Evolutionary conservation across 805 yeast species (phyloP), one percentile per base, ranked within the genome.

Genomic region (Hanseniaspora mollemarum): DNA sequence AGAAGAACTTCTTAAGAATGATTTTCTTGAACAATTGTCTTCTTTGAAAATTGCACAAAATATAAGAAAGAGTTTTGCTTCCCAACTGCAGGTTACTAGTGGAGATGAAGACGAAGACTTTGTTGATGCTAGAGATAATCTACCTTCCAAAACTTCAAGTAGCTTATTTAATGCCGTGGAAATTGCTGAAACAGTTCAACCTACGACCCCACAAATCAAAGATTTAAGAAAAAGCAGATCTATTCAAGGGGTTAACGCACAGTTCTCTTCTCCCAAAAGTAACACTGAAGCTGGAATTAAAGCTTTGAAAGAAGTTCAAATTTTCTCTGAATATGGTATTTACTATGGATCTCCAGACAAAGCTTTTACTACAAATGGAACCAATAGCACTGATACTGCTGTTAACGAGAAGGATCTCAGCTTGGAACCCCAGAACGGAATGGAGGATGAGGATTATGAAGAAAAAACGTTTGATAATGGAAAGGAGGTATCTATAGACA

Each of bases 251-350:
- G 45, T 40, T 6, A 48, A 48, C 26, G 40, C 45, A 18, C 51
- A 48, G 26, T 48, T 48, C 25, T 16, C 43, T 10, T 48, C 51
- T 13, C 51, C 45, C 2, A 39, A 19, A 26, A 49, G 52, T 16
- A 49, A 49, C 24, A 49, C 46, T 10, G 48, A 40, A 7, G 25
- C 24, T 9, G 54, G 43, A 24, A 22, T 40, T 10, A 36, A 36
- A 13, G 52, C 52, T 29, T 50, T 64, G 43, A 58, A 57, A 25
- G 67, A 64, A 51, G 55, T 65, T 21, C 62, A 63, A 53, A 64
- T 64, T 50, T 53, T 65, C 37, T 64, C 67, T 8, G 53, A 63
- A 1, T 60, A 57, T 53, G 62, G 63, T 28, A 60, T 62, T 15
- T 56, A 56, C 19, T 63, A 62, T 42, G 62, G 60, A n/a, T 62